phyloP scores from a whole-genome alignment of 306 rosid genomes.

The Bauhinia variegata region DNA sequence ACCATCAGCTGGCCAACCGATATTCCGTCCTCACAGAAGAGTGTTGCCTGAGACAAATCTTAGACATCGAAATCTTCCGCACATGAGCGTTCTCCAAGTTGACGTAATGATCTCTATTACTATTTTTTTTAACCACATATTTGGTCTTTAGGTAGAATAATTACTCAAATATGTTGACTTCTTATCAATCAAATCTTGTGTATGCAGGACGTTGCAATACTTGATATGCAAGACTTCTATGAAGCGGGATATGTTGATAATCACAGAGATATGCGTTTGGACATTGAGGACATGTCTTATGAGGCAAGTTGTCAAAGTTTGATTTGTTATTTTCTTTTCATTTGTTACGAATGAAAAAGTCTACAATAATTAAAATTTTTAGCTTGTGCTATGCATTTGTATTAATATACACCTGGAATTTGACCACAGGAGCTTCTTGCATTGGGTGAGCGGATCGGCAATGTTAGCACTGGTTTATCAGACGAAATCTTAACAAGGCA shows the following conservation, averaged over 20 bases:
- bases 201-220: constrained; percentile 79
- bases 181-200: constrained; percentile 33
- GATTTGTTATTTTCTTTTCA: constrained; percentile 16
- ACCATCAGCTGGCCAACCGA: constrained; percentile 62
- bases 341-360: constrained; percentile 1
- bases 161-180: constrained; percentile 4
- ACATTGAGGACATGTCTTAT: constrained; percentile 97
- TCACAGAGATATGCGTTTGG: constrained; percentile 95
- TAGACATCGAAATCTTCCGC: constrained; percentile 66
- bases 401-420: constrained; percentile 35
- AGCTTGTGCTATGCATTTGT: background rate
- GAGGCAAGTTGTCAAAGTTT: constrained; percentile 62
- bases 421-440: constrained; percentile 88
- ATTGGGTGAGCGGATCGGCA: constrained; percentile 91
- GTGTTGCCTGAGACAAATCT: constrained; percentile 54
- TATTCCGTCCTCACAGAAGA: constrained; percentile 66
- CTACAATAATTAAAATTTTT: constrained; percentile 1
- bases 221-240: constrained; percentile 60
- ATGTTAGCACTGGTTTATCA: constrained; percentile 79
- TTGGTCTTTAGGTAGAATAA: constrained; percentile 20
- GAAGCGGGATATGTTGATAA: constrained; percentile 72
- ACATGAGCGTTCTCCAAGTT: constrained; percentile 68
- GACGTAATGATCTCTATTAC: constrained; percentile 60
- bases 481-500: constrained; percentile 62
- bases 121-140: background rate